Evolutionary conservation across 169 alveolate species (phyloP), one percentile per base, ranked within the genome.

Genomic region (Babesia ovis): DNA sequence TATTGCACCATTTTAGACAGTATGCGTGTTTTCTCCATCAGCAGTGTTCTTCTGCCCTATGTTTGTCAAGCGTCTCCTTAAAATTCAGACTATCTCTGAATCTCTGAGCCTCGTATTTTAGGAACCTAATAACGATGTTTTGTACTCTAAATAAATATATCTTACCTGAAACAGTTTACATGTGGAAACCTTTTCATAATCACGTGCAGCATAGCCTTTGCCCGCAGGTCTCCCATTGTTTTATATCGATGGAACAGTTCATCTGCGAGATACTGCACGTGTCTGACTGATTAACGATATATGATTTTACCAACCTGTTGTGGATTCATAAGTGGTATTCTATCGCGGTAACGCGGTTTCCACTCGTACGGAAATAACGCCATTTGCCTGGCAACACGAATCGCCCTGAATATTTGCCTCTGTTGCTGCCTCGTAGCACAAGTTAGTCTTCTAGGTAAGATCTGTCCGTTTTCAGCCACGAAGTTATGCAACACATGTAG

Each of bases 281-380:
- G n/a, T n/a, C n/a, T n/a, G 27, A 20, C 20, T 8, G 27, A 20
- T 48, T 5, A 8, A 48, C 14, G 14, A 8, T 48, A 12, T 20
- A 18, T 48, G 32, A 48, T 14, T 31, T 14, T n/a, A 22, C 51
- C 50, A 20, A 83, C 77, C 77, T 77, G 82, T 51, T 51, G 43
- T 1, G 95, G 95, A 68, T 91, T 92, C 91, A 91, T 85, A 27
- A 91, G 50, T 20, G 95, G 95, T 54, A 91, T 91, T 34, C 80
- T 57, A 41, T 91, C 93, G 39, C 87, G 77, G 27, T 64, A 72
- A 22, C 87, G 53, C 3, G 95, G 95, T 42, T 87, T 89, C 84
- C 93, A 84, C 69, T 91, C 94, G 54, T 85, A 90, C 4, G 95
- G 95, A 54, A 90, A 84, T 11, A 91, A 66, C 46, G 94, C 95